phyloP scores from a whole-genome alignment of 2,329 filamentous ascomycete species.

The Ascochyta pisi region DNA sequence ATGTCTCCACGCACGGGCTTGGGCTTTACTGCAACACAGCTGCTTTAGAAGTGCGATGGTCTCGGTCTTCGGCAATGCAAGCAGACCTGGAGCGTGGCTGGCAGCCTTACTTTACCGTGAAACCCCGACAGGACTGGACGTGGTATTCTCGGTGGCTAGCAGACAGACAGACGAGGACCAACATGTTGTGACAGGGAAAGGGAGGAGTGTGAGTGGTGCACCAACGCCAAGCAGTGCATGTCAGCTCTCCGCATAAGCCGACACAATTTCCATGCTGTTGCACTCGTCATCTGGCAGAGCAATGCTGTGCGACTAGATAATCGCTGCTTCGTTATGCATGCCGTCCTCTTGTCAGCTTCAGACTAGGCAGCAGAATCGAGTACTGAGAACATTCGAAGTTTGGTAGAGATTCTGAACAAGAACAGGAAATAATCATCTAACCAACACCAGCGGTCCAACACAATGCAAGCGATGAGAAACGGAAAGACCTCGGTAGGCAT shows the following conservation, averaged over 20 bases:
- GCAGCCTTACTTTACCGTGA: not conserved
- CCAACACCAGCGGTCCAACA: not conserved
- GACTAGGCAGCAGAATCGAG: not conserved
- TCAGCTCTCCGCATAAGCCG: not conserved
- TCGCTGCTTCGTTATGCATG: not conserved
- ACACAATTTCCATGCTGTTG: not conserved
- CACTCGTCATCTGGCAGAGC: not conserved
- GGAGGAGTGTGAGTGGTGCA: not conserved
- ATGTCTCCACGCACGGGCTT: not conserved
- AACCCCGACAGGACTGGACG: not conserved
- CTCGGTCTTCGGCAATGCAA: not conserved
- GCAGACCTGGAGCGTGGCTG: not conserved
- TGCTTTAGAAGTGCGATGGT: not conserved
- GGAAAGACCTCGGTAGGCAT: not conserved
- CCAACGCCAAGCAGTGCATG: not conserved
- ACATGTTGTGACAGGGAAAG: not conserved
- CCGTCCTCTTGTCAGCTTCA: not conserved
- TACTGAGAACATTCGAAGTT: not conserved
- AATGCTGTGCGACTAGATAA: conserved; percentile 1
- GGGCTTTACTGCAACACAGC: not conserved
- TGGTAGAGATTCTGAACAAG: not conserved
- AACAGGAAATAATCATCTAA: not conserved
- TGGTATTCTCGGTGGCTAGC: not conserved
- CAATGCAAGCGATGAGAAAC: not conserved
- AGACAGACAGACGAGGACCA: not conserved